A percentile compares a stretch with the other conserved stretches of the same genome.
phyloP scores from a whole-genome alignment of 495 filamentous ascomycete species.

The Neurospora sp. region DNA sequence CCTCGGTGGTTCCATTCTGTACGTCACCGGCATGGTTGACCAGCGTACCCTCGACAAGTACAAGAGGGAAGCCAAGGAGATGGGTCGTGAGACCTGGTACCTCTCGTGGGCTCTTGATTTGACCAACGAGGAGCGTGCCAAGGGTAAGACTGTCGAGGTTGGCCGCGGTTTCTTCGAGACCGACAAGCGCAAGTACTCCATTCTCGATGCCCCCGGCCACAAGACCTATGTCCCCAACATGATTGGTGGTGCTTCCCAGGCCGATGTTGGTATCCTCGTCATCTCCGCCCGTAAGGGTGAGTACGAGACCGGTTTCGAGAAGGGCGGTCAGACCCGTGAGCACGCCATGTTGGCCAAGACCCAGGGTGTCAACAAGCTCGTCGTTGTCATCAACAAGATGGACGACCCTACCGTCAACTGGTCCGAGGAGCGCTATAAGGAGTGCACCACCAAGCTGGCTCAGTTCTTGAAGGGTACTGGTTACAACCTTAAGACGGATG shows the following conservation, averaged over 20 bases:
- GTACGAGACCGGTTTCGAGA: conserved; percentile 99
- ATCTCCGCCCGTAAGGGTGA: conserved; percentile 97
- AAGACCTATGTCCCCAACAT: conserved; percentile 94
- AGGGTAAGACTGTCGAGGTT: conserved; percentile 98
- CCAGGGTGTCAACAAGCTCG: conserved; percentile 90
- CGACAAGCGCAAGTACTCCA: conserved; percentile 76
- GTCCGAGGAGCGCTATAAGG: conserved; percentile 82
- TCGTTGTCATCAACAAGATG: conserved; percentile 97
- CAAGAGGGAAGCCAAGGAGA: conserved; percentile 90
- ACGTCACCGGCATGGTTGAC: conserved; percentile 95
- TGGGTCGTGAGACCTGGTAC: conserved; percentile 96
- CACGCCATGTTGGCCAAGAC: conserved; percentile 96
- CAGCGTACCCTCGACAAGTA: conserved; percentile 97
- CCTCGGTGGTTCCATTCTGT: conserved; percentile 83
- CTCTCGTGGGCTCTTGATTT: conserved; percentile 95
- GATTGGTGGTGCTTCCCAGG: conserved; percentile 92
- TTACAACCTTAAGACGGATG: conserved; percentile 83
- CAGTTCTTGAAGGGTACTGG: conserved; percentile 84
- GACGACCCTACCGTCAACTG: conserved; percentile 93
- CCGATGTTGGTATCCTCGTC: conserved; percentile 90
- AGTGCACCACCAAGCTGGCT: conserved; percentile 81
- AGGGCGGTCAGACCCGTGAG: conserved; percentile 94
- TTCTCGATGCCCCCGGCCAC: conserved; percentile 93
- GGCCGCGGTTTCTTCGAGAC: conserved; percentile 95
- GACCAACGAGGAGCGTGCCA: conserved; percentile 88